Evolutionary conservation across 148 eudicot species (phyloP).

Genomic region (Rhododendron vialii): DNA sequence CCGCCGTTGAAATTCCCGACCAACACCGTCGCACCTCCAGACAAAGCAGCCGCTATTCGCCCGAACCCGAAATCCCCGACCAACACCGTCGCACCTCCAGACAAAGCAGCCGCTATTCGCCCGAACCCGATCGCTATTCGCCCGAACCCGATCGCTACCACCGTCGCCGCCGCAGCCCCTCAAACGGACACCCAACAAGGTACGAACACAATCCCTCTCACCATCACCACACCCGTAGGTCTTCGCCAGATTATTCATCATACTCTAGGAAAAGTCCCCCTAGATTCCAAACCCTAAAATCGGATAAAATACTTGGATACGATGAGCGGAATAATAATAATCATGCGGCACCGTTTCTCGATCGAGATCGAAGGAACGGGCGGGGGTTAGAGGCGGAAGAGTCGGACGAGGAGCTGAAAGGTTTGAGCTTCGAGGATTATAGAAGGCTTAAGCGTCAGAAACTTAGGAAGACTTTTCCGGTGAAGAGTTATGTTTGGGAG

Average conservation of each 20-base stretch:
- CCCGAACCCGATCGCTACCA: constrained; percentile 27
- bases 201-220: constrained; percentile 36
- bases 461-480: constrained; percentile 39
- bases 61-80: constrained; percentile 18
- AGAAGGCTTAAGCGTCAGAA: constrained; percentile 80
- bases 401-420: constrained; percentile 76
- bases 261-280: constrained; percentile 34
- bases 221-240: constrained; percentile 18
- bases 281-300: constrained; percentile 23
- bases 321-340: constrained; percentile 25
- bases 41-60: constrained; percentile 28
- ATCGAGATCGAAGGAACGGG: constrained; percentile 43
- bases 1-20: constrained; percentile 43
- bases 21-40: constrained; percentile 24
- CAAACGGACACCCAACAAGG: constrained; percentile 24
- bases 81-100: constrained; percentile 19
- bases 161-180: constrained; percentile 29
- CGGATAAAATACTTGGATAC: constrained; percentile 17
- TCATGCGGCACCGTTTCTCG: constrained; percentile 28
- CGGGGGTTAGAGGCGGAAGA: constrained; percentile 42
- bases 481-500: constrained; percentile 56
- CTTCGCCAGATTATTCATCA: constrained; percentile 37
- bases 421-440: constrained; percentile 58
- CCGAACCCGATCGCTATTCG: constrained; percentile 20
- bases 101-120: constrained; percentile 28